Evolutionary conservation across 106 monocot genomes (phyloP), one percentile per base, ranked within the genome.

Genomic region (Vanilla planifolia): DNA sequence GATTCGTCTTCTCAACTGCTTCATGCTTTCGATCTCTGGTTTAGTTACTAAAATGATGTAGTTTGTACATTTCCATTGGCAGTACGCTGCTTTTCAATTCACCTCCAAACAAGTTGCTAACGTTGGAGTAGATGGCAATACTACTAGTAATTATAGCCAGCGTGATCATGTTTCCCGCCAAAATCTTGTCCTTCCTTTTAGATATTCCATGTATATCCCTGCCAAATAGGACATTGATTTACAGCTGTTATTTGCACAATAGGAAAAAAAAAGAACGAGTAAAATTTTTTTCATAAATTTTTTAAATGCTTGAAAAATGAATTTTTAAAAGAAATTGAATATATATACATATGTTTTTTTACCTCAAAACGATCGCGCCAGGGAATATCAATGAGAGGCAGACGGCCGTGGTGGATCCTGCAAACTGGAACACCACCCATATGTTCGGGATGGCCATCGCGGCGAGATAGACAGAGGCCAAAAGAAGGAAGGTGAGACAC

Each of bases 361-460:
- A 83, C 95, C 90, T 84, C 23, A 96, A 71, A 65, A 90, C 83
- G 55, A 96, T 83, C 47, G 83, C 72, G 19, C 73, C 86, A 7
- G 95, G 95, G 58, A 96, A 96, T 68, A 90, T 81, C 58, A 96
- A 62, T 4, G 95, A 84, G 23, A 96, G 53, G 68, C 80, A 90
- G 33, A 90, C 86, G 8, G 86, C 83, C 21, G 80, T 59, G 2
- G 95, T 96, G 8, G 86, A 90, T 8, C 95, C 95, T 27, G 76
- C 73, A 55, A 80, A 79, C 67, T 96, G 90, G 40, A 96, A 96
- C 46, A 90, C 32, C 0, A 73, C 67, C 95, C 95, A 96, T 32
- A 96, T 84, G 53, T 76, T 81, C 4, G 95, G 95, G n/a, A 96
- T 90, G 32, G 59, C 76, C 20, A 96, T 84, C n/a, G 90, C 78